A percentile compares a stretch with the other conserved stretches of the same genome.
Conservation (phyloP, 371 early-diverging fungal genomes). For the Mucor plumbeus region DNA sequence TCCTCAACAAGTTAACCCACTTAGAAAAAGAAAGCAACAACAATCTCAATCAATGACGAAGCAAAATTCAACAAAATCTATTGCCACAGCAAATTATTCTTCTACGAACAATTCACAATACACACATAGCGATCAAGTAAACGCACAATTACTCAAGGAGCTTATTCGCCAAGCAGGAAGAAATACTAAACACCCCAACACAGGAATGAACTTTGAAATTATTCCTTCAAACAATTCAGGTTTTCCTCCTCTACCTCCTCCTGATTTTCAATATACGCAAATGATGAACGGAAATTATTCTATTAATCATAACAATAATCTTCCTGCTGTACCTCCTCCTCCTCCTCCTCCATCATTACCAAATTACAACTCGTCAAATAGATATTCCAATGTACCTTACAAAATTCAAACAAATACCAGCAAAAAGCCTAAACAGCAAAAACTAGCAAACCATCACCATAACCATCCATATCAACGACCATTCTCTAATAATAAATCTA, state of each 20-base stretch:
- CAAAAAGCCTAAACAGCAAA: background rate
- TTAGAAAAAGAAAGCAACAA: background rate
- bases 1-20: background rate
- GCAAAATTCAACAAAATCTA: background rate
- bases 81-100: background rate
- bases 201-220: background rate
- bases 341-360: background rate
- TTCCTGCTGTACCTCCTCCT: too few relatives aligned
- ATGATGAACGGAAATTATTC: constrained; percentile 15
- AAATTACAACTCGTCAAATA: background rate
- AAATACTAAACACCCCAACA: constrained; percentile 1
- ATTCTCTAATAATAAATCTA: background rate
- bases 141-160: constrained; percentile 23
- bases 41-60: background rate
- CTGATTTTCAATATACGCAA: background rate
- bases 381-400: background rate
- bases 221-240: background rate
- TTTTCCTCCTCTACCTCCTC: background rate
- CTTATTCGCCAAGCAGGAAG: constrained; percentile 20
- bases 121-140: constrained; percentile 19
- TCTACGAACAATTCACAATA: background rate
- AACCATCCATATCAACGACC: background rate
- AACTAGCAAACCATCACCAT: background rate
- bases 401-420: background rate
- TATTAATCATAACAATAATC: background rate